Conservation (phyloP, 2,329 filamentous ascomycete species). For the Penicillium sp. region DNA sequence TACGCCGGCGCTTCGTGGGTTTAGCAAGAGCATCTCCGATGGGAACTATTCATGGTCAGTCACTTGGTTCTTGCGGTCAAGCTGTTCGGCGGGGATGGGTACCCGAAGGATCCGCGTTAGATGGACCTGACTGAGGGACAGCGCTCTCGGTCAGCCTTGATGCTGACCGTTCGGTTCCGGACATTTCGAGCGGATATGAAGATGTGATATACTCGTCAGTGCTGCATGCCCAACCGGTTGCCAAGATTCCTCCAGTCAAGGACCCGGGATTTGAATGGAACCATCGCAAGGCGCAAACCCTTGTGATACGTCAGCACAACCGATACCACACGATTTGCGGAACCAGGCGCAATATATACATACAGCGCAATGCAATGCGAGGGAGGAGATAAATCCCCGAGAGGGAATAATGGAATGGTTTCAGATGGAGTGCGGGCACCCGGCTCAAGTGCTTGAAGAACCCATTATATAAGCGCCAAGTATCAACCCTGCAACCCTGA, state of each 20-base stretch:
- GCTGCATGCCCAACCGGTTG: slow-evolving; percentile 18
- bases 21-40: slow-evolving; percentile 19
- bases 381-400: slow-evolving; percentile 6
- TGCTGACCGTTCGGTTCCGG: slow-evolving; percentile 13
- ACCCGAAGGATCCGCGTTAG: slow-evolving; percentile 15
- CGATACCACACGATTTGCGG: neutral
- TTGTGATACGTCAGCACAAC: slow-evolving; percentile 4
- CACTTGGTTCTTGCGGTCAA: neutral
- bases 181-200: slow-evolving; percentile 18
- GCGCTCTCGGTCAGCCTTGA: slow-evolving; percentile 7
- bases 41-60: slow-evolving; percentile 15
- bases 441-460: neutral
- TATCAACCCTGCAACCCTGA: neutral
- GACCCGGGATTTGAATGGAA: slow-evolving; percentile 18
- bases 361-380: slow-evolving; percentile 10
- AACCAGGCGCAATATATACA: neutral
- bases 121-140: slow-evolving; percentile 2
- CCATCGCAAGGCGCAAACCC: slow-evolving; percentile 20
- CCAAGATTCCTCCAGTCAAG: slow-evolving; percentile 25
- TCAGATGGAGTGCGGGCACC: slow-evolving; percentile 4
- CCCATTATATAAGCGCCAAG: slow-evolving; percentile 12
- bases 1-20: slow-evolving; percentile 30
- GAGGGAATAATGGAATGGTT: slow-evolving; percentile 1
- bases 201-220: slow-evolving; percentile 9
- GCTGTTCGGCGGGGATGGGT: neutral